A percentile compares a stretch with the other conserved stretches of the same genome.
phyloP scores from a whole-genome alignment of 176 grass and related monocot genomes.

The Phoenix dactylifera region DNA sequence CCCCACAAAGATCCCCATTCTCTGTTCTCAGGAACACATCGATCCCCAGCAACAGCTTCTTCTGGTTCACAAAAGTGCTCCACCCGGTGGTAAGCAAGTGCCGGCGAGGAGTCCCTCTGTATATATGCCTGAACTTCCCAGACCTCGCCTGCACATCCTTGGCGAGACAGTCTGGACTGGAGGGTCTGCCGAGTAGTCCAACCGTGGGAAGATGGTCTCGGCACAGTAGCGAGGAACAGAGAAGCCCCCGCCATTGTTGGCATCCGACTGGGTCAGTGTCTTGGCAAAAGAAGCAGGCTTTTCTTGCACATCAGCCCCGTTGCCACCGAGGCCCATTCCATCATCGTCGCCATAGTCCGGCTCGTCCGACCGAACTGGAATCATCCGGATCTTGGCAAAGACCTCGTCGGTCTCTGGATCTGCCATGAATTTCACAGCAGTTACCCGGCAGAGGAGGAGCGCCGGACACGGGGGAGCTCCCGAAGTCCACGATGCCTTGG shows the following conservation, averaged over 20 bases:
- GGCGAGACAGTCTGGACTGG: conserved; percentile 59
- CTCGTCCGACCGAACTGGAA: conserved; percentile 29
- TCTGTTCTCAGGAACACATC: conserved; percentile 73
- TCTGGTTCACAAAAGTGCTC: conserved; percentile 78
- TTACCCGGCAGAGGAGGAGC: conserved; percentile 42
- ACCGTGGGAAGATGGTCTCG: conserved; percentile 66
- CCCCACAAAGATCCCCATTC: conserved; percentile 56
- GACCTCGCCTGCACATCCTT: conserved; percentile 65
- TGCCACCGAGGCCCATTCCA: conserved; percentile 8
- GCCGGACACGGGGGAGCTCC: conserved; percentile 19
- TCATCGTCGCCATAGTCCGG: conserved; percentile 27
- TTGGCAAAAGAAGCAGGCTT: conserved; percentile 67
- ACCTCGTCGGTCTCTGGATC: conserved; percentile 78
- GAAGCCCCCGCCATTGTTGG: conserved; percentile 85
- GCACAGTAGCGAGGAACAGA: conserved; percentile 88
- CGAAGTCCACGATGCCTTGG: conserved; percentile 30
- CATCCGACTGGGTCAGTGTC: conserved; percentile 89
- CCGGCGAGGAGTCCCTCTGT: conserved; percentile 80
- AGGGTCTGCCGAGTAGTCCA: conserved; percentile 55
- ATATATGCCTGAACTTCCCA: conserved; percentile 96
- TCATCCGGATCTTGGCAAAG: conserved; percentile 53
- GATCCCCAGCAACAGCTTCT: conserved; percentile 74
- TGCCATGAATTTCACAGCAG: conserved; percentile 50
- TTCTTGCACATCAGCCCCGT: conserved; percentile 24
- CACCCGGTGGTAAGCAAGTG: conserved; percentile 90